phyloP scores from a whole-genome alignment of 768 basidiomycete genomes.

The Rubroboletus satanas region DNA sequence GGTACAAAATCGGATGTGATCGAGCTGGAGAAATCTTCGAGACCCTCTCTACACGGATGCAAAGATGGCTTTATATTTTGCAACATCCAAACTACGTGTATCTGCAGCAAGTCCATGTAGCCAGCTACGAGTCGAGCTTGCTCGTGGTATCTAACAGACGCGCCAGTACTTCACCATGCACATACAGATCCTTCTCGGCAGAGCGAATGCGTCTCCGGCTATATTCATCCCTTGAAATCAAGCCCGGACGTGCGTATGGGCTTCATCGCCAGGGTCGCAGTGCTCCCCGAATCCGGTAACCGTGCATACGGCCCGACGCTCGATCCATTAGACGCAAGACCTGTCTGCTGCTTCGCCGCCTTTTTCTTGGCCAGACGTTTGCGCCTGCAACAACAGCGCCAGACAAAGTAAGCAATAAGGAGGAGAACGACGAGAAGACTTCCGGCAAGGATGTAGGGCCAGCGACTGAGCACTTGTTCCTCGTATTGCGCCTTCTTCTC shows the following conservation, averaged over 20 bases:
- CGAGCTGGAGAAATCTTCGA: not conserved
- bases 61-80: constrained; percentile 1
- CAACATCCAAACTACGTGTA: constrained; percentile 8
- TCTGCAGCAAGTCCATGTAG: constrained; percentile 26
- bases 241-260: constrained; percentile 20
- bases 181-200: not conserved
- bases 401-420: constrained; percentile 47
- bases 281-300: constrained; percentile 26
- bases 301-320: constrained; percentile 20
- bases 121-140: constrained; percentile 30
- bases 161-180: not conserved
- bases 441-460: constrained; percentile 69
- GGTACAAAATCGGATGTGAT: constrained; percentile 2
- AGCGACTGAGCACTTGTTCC: constrained; percentile 62
- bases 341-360: constrained; percentile 18
- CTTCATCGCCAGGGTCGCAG: constrained; percentile 29
- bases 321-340: not conserved
- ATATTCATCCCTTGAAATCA: constrained; percentile 19
- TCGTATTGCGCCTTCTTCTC: constrained; percentile 67
- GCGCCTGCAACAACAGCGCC: constrained; percentile 56
- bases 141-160: constrained; percentile 10
- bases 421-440: constrained; percentile 49
- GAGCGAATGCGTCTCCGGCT: constrained; percentile 14
- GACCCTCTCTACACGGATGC: not conserved
- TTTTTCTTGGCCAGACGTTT: constrained; percentile 29